Conservation (phyloP, 139 green algal species). For the Monoraphidium neglectum region DNA sequence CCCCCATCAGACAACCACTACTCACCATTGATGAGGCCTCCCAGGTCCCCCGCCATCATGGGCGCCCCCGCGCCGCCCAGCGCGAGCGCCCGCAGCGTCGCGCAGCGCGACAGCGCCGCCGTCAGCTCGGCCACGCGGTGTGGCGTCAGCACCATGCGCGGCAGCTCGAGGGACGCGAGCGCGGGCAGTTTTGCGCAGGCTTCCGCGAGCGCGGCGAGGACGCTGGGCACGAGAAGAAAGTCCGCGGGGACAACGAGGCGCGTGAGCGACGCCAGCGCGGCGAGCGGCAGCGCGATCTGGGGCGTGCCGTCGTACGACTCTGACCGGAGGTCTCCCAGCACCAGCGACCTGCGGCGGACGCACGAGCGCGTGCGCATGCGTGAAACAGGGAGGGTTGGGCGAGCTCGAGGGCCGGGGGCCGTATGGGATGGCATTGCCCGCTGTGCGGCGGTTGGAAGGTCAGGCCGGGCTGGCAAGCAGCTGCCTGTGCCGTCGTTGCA, state of each 20-base stretch:
- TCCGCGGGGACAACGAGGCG: slow-evolving; percentile 23
- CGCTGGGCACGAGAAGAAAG: slow-evolving; percentile 13
- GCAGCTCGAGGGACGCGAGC: slow-evolving; percentile 10
- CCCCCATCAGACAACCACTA: neutral
- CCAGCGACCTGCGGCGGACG: slow-evolving; percentile 7
- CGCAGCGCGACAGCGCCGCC: slow-evolving; percentile 5
- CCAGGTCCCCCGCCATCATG: slow-evolving; percentile 10
- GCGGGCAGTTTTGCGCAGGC: neutral
- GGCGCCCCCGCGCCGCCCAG: slow-evolving; percentile 13
- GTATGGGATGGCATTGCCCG: no score
- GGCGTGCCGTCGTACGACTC: slow-evolving; percentile 1
- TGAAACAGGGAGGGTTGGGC: no score
- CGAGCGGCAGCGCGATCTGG: neutral
- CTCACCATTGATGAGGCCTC: slow-evolving; percentile 27
- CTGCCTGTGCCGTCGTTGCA: no score
- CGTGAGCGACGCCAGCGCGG: slow-evolving; percentile 11
- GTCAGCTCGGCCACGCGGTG: neutral
- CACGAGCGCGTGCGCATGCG: no score
- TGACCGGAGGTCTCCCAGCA: slow-evolving; percentile 12
- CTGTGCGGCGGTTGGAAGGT: no score
- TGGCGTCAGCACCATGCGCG: slow-evolving; percentile 11
- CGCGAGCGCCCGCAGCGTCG: neutral
- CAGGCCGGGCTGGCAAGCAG: no score
- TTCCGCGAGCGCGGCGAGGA: slow-evolving; percentile 10
- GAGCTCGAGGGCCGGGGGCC: no score